phyloP scores from a whole-genome alignment of 1,284 basidiomycete species.

The Wolfiporia cocos region DNA sequence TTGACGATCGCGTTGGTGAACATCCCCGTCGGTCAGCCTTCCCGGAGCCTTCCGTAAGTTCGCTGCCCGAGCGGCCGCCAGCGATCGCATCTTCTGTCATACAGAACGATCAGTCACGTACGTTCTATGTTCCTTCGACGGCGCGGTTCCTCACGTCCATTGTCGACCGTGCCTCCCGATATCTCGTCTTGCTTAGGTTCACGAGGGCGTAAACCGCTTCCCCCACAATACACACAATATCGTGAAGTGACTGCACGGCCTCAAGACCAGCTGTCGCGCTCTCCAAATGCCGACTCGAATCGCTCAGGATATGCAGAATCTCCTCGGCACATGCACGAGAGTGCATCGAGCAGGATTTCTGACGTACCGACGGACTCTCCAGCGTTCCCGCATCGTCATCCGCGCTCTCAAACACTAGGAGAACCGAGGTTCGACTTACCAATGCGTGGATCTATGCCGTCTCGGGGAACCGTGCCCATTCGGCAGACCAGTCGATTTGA shows the following conservation, averaged over 20 bases:
- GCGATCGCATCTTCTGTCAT: slow-evolving; percentile 13
- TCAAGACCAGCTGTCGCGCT: too few species aligned
- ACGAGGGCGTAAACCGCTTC: slow-evolving; percentile 29
- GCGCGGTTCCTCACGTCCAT: slow-evolving; percentile 4
- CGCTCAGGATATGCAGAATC: slow-evolving; percentile 2
- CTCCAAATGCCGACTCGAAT: background rate
- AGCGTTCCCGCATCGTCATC: too few species aligned
- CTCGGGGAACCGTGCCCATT: slow-evolving; percentile 4
- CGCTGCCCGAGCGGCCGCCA: slow-evolving; percentile 15
- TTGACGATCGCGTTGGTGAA: slow-evolving; percentile 20
- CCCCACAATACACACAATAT: slow-evolving; percentile 30
- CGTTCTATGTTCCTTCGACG: slow-evolving; percentile 26
- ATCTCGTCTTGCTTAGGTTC: slow-evolving; percentile 12
- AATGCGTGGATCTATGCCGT: slow-evolving; percentile 1
- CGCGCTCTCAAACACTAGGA: too few species aligned
- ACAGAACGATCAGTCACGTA: slow-evolving; percentile 32
- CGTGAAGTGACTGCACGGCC: slow-evolving; percentile 23
- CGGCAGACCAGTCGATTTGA: slow-evolving; percentile 14
- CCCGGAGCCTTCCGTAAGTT: slow-evolving; percentile 10
- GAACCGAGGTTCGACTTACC: too few species aligned
- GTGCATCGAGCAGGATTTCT: too few species aligned
- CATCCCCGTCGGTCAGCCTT: slow-evolving; percentile 14
- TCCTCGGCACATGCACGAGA: too few species aligned
- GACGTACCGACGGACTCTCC: too few species aligned
- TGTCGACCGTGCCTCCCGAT: background rate